A percentile compares a stretch with the other conserved stretches of the same genome.
These are phyloP conservation scores for Elsinoe ampelina DNA, from an alignment of 2,329 filamentous ascomycete genomes.

Conservation along the genomic window DNA sequence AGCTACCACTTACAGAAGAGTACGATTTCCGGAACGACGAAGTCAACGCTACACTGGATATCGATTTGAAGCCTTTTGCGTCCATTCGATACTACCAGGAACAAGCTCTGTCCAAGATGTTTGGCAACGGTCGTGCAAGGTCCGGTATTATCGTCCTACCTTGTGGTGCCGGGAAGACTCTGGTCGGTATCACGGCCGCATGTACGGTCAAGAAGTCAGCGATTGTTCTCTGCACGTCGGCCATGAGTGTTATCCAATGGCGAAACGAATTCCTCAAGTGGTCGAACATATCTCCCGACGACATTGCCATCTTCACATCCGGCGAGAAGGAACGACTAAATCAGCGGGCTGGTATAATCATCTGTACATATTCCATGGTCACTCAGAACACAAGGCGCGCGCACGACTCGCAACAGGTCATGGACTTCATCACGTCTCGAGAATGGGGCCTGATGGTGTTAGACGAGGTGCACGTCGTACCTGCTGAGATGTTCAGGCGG, in stretches of 20 bases:
- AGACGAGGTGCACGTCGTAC: slow-evolving; percentile 96
- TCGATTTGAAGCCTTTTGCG: slow-evolving; percentile 80
- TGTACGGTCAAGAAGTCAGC: slow-evolving; percentile 97
- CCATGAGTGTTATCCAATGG: slow-evolving; percentile 98
- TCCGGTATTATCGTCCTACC: slow-evolving; percentile 96
- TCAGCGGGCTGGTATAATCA: slow-evolving; percentile 87
- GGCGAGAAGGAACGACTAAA: slow-evolving; percentile 82
- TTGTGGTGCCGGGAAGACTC: slow-evolving; percentile 91
- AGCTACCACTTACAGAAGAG: slow-evolving; percentile 83
- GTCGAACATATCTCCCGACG: slow-evolving; percentile 94
- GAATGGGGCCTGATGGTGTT: slow-evolving; percentile 98
- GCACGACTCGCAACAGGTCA: slow-evolving; percentile 92
- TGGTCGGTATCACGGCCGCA: slow-evolving; percentile 95
- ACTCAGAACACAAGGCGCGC: slow-evolving; percentile 79
- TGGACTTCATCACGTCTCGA: slow-evolving; percentile 78
- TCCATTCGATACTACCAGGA: slow-evolving; percentile 94
- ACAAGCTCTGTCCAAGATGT: slow-evolving; percentile 98
- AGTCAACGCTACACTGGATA: slow-evolving; percentile 81
- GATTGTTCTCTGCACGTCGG: slow-evolving; percentile 90
- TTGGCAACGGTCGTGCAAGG: slow-evolving; percentile 93
- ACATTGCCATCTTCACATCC: slow-evolving; percentile 90
- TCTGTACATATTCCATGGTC: slow-evolving; percentile 99
- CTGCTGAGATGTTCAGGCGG: slow-evolving; percentile 89
- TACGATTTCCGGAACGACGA: slow-evolving; percentile 95
- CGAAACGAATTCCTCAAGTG: slow-evolving; percentile 92